A percentile compares a stretch with the other conserved stretches of the same genome.
Evolutionary conservation across 805 yeast species (phyloP).

Genomic region (Kluyveromyces dobzhanskii): DNA sequence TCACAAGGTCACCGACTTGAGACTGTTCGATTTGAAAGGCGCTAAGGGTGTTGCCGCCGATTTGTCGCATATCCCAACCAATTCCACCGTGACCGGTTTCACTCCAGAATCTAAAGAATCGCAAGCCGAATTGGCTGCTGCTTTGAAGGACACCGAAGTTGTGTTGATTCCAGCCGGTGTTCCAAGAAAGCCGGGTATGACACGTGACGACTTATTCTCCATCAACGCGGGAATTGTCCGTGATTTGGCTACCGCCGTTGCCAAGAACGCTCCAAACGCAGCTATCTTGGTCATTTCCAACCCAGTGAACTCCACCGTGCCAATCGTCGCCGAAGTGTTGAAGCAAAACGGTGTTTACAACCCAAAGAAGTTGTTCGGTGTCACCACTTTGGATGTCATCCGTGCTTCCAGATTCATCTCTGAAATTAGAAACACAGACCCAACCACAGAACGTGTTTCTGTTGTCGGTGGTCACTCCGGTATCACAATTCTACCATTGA

Average conservation of each 20-base stretch:
- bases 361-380: slow-evolving; percentile 91
- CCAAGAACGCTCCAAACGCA: slow-evolving; percentile 78
- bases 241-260: slow-evolving; percentile 81
- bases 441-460: slow-evolving; percentile 65
- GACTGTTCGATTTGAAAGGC: slow-evolving; percentile 82
- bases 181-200: slow-evolving; percentile 98
- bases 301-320: slow-evolving; percentile 97
- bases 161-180: slow-evolving; percentile 96
- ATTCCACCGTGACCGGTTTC: slow-evolving; percentile 82
- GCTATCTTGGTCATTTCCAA: slow-evolving; percentile 76
- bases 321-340: slow-evolving; percentile 89
- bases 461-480: slow-evolving; percentile 99
- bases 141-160: slow-evolving; percentile 66
- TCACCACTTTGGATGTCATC: slow-evolving; percentile 86
- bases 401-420: slow-evolving; percentile 82
- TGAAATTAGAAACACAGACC: slow-evolving; percentile 47
- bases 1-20: slow-evolving; percentile 77
- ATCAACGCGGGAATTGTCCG: slow-evolving; percentile 94
- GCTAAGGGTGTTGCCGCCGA: slow-evolving; percentile 98
- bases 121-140: slow-evolving; percentile 39
- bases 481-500: slow-evolving; percentile 87
- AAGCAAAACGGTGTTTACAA: slow-evolving; percentile 80
- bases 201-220: slow-evolving; percentile 94
- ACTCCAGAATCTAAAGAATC: slow-evolving; percentile 57
- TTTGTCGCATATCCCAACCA: slow-evolving; percentile 86